phyloP scores from a whole-genome alignment of 2,329 filamentous ascomycete species.

The Rhynchosporium secalis region DNA sequence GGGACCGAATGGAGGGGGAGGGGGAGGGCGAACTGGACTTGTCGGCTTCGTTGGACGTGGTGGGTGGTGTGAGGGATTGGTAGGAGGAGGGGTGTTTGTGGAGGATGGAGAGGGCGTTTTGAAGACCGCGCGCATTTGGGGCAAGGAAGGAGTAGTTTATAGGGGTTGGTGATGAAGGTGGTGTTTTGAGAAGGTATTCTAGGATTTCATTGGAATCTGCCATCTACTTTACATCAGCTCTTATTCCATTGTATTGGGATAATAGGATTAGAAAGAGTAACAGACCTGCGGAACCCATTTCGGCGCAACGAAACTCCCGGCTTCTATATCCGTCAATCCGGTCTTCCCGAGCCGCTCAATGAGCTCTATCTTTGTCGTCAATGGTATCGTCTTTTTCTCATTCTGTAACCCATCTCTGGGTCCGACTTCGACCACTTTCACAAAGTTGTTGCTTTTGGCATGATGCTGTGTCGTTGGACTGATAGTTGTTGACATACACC shows the following conservation, averaged over 20 bases:
- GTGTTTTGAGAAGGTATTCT: slow-evolving; percentile 61
- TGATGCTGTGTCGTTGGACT: slow-evolving; percentile 28
- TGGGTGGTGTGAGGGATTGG: slow-evolving; percentile 47
- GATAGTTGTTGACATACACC: slow-evolving; percentile 30
- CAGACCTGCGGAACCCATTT: slow-evolving; percentile 81
- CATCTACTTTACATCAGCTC: slow-evolving; percentile 55
- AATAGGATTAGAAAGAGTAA: neutral
- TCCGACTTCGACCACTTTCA: slow-evolving; percentile 77
- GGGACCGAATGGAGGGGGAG: slow-evolving; percentile 33
- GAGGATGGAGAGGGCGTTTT: slow-evolving; percentile 59
- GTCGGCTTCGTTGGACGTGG: slow-evolving; percentile 28
- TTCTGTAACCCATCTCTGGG: slow-evolving; percentile 87
- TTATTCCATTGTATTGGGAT: neutral
- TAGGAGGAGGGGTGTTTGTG: slow-evolving; percentile 53
- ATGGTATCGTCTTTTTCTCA: slow-evolving; percentile 69
- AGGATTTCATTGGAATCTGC: slow-evolving; percentile 75
- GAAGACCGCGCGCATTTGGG: slow-evolving; percentile 72
- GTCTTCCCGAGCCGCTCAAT: slow-evolving; percentile 68
- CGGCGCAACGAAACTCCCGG: slow-evolving; percentile 78
- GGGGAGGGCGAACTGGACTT: slow-evolving; percentile 35
- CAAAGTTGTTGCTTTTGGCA: slow-evolving; percentile 37
- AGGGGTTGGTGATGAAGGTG: slow-evolving; percentile 53
- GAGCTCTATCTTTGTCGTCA: slow-evolving; percentile 74
- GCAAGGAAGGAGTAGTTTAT: slow-evolving; percentile 80
- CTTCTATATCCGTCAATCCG: slow-evolving; percentile 73